Evolutionary conservation across 148 eudicot genomes (phyloP), one percentile per base, ranked within the genome.

Genomic region (Vaccinium corymbosum): DNA sequence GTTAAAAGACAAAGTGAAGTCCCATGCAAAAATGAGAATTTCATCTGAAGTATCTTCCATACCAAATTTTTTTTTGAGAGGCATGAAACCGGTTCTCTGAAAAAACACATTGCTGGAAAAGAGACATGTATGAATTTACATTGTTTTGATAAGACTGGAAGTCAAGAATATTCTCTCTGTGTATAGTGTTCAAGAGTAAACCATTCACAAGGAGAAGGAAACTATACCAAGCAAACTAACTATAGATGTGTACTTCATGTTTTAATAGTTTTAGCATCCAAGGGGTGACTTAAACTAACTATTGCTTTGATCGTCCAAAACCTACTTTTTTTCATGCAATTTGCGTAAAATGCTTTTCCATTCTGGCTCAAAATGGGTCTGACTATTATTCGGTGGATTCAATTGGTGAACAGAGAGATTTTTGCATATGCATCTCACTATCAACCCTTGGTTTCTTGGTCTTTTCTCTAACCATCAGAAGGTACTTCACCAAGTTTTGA

Each of bases 361-460:
- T 29, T 29, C 32, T 29, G 32, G 32, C 32, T 29, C 32, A 29
- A 29, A 29, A 29, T 29, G 32, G 32, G 1, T 29, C 32, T 29
- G 32, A 29, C 32, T 29, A 29, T 29, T 29, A 29, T 29, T 29
- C 32, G 32, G 32, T 29, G 32, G 32, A 29, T 29, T 29, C 32
- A 29, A 29, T 29, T 29, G 32, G 32, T 29, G 32, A 29, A 29
- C 32, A 1, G 32, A 29, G 32, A 29, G 32, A 94, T 96, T 88
- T 96, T 96, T 1, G 98, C 98, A 85, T 96, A 96, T 29, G 98
- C 98, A 85, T 96, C 87, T 96, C 98, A 73, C 97, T 92, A 84
- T 96, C 98, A 88, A 96, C 98, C 91, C 85, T 96, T 84, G 98
- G 98, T 89, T 96, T 98, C 90, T 96, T 96, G 25, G 91, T 85